A percentile compares a stretch with the other conserved stretches of the same genome.
These are phyloP conservation scores for Fagopyrum esculentum DNA, from an alignment of 148 eudicot genomes.

Conservation along the genomic window DNA sequence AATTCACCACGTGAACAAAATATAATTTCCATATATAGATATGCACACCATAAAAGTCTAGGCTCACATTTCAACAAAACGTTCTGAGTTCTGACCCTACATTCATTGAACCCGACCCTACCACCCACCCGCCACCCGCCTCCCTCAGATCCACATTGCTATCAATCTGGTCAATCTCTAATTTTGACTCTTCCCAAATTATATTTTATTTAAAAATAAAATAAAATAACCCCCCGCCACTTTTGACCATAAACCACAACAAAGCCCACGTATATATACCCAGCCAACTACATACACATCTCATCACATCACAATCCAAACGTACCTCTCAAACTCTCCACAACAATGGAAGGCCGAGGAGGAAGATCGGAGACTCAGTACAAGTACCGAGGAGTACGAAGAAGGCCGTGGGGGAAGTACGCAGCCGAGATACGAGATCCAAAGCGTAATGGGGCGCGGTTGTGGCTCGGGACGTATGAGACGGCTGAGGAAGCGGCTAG, in stretches of 20 bases:
- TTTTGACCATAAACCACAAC: not conserved
- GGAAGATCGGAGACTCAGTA: not conserved
- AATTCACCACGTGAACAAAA: too few species aligned
- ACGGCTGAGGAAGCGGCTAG: constrained; percentile 8
- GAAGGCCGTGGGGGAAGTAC: constrained; percentile 9
- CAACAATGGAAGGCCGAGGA: not conserved
- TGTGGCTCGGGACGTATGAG: constrained; percentile 8
- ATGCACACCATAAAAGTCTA: constrained; percentile 2
- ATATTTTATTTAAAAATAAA: not conserved
- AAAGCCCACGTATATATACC: not conserved
- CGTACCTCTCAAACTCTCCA: not conserved
- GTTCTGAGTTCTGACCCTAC: not conserved
- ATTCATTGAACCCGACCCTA: too few species aligned
- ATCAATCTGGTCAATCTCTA: not conserved
- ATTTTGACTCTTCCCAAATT: not conserved
- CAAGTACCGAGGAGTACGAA: constrained; percentile 5
- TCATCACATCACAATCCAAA: not conserved
- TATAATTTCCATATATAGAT: too few species aligned
- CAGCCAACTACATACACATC: not conserved
- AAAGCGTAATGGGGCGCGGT: not conserved
- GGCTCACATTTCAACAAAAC: not conserved
- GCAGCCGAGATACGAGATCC: constrained; percentile 7
- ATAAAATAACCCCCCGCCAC: not conserved
- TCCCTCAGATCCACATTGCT: not conserved
- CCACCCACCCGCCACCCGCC: not conserved